These are phyloP conservation scores for Candida silvicultrix DNA, from an alignment of 805 yeast genomes.

Conservation along the genomic window DNA sequence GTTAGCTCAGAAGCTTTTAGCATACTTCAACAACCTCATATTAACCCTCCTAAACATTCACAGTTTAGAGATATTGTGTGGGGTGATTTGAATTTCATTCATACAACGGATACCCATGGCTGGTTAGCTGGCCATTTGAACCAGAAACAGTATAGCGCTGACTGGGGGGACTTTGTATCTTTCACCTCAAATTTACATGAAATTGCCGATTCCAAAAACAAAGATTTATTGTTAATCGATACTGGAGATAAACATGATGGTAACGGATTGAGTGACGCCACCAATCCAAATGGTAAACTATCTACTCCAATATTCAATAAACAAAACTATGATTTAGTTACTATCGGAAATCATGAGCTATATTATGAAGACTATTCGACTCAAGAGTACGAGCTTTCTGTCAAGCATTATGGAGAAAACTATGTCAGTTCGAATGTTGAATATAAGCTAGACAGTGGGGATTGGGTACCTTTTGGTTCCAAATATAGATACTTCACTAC, in stretches of 20 bases:
- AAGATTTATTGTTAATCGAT: slow-evolving; percentile 72
- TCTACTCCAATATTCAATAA: slow-evolving; percentile 59
- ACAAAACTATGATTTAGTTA: slow-evolving; percentile 68
- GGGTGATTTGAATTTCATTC: slow-evolving; percentile 78
- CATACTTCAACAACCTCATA: slow-evolving; percentile 20
- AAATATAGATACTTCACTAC: slow-evolving; percentile 63
- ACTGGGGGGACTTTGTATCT: slow-evolving; percentile 89
- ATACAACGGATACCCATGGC: slow-evolving; percentile 96
- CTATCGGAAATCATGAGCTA: slow-evolving; percentile 90
- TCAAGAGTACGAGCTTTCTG: slow-evolving; percentile 59
- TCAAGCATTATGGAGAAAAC: slow-evolving; percentile 50
- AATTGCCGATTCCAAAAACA: slow-evolving; percentile 36
- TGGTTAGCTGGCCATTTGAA: slow-evolving; percentile 90
- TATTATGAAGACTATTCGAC: slow-evolving; percentile 59
- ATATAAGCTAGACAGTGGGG: slow-evolving; percentile 34
- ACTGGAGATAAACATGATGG: slow-evolving; percentile 96
- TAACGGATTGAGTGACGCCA: slow-evolving; percentile 80
- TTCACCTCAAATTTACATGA: slow-evolving; percentile 49
- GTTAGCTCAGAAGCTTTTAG: neutral
- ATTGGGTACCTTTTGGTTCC: slow-evolving; percentile 60
- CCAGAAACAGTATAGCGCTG: slow-evolving; percentile 71
- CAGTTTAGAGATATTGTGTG: slow-evolving; percentile 48
- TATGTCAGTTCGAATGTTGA: slow-evolving; percentile 75
- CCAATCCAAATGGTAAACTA: slow-evolving; percentile 60
- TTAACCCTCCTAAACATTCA: slow-evolving; percentile 26